Conservation (phyloP, 306 rosid species). For the Vicia villosa region DNA sequence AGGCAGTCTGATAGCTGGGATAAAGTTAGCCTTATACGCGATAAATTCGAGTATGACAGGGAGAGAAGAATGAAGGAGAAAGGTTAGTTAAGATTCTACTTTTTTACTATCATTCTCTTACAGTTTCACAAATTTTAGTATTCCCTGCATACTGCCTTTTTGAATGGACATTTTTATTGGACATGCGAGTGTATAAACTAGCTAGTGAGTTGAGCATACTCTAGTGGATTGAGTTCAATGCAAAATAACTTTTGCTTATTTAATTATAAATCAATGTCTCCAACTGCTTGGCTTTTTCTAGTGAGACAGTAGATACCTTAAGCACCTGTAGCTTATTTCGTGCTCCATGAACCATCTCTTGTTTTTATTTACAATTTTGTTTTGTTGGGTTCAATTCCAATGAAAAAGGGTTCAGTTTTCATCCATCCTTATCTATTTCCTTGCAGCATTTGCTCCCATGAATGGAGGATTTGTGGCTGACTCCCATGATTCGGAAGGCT, state of each 20-base stretch:
- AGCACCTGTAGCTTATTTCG: not conserved
- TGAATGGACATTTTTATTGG: not conserved
- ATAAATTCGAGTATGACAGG: conserved; percentile 91
- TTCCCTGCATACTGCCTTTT: conserved; percentile 7
- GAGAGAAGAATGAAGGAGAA: conserved; percentile 88
- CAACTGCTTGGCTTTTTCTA: not conserved
- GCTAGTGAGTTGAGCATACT: not conserved
- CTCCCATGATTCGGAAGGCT: conserved; percentile 38
- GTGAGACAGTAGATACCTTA: conserved; percentile 1
- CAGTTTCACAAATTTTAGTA: not conserved
- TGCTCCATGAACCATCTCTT: not conserved
- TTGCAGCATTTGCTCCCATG: conserved; percentile 94
- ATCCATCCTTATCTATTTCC: conserved; percentile 14
- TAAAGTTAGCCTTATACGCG: conserved; percentile 72
- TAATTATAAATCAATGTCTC: conserved; percentile 9
- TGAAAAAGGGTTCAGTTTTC: conserved; percentile 20
- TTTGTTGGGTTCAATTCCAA: conserved; percentile 14
- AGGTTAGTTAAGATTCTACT: conserved; percentile 57
- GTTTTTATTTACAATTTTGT: conserved; percentile 9
- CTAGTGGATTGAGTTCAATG: conserved; percentile 1
- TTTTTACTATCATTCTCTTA: not conserved
- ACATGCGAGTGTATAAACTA: not conserved
- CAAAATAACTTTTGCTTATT: not conserved
- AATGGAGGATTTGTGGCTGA: conserved; percentile 48
- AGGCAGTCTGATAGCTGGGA: conserved; percentile 63